A percentile compares a stretch with the other conserved stretches of the same genome.
Conservation (phyloP, 129 eudicot genomes). For the Centella asiatica region DNA sequence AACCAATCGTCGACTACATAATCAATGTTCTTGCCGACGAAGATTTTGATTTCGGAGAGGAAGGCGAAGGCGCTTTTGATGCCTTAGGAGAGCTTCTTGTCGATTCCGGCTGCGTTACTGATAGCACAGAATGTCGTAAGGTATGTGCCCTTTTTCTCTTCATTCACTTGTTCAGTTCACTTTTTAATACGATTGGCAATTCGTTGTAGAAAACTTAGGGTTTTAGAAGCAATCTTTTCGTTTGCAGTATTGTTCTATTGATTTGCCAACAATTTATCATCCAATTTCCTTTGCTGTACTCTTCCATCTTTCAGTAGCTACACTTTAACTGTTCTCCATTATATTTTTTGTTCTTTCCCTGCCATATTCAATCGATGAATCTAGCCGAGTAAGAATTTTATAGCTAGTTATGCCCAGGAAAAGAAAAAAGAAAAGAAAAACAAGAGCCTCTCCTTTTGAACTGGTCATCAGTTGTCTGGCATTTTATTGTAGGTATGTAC, state of each 20-base stretch:
- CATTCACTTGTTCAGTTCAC: background rate
- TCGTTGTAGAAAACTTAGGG: no score
- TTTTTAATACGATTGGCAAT: no score
- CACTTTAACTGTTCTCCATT: no score
- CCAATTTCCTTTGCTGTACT: no score
- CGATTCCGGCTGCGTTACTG: slow-evolving; percentile 77
- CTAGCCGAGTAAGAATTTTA: no score
- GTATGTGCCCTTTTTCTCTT: slow-evolving; percentile 24
- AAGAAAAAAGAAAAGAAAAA: no score
- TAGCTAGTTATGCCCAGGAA: background rate
- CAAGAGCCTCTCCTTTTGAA: background rate
- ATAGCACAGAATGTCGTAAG: slow-evolving; percentile 62
- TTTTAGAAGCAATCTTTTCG: no score
- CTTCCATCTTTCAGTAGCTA: no score
- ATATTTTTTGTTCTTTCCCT: no score
- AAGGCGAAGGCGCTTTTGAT: slow-evolving; percentile 86
- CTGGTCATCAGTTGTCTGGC: background rate
- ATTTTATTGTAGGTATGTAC: slow-evolving; percentile 56
- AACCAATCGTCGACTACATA: slow-evolving; percentile 84
- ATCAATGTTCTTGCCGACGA: slow-evolving; percentile 93
- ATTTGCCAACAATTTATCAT: no score
- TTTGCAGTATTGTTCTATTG: no score
- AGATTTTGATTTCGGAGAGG: slow-evolving; percentile 86
- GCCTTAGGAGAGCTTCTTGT: slow-evolving; percentile 91
- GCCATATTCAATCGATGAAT: no score